Evolutionary conservation across 2,329 filamentous ascomycete genomes (phyloP), one percentile per base, ranked within the genome.

Genomic region (Cyclaneusma minus): DNA sequence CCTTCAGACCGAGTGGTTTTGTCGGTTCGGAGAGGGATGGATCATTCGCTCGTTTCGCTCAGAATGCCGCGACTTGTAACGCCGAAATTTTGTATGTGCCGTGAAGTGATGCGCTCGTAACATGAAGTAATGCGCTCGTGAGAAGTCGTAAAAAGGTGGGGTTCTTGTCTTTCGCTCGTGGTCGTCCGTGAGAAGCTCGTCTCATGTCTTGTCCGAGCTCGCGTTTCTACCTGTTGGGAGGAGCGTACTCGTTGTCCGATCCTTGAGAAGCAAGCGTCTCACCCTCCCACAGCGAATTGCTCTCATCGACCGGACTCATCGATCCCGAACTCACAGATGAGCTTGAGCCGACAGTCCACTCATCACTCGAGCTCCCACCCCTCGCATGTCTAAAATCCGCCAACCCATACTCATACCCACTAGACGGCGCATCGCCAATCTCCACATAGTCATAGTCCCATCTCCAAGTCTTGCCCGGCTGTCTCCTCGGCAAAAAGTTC

Each of bases 371-470:
- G 33, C 55, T 54, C 19, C 45, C 44, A n/a, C 39, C 35, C 16
- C 56, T 17, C 10, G 9, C 21, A 13, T 37, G 30, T 15, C 34
- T 36, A 28, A 41, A 42, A 29, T 46, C 21, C n/a, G 42, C 39
- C 10, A 48, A 36, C n/a, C 40, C 74, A 26, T 66, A 63, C 23
- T 64, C 56, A 35, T 60, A 55, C 17, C 58, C 55, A 16, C 64
- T 64, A 36, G 68, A 64, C 22, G 72, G 55, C 28, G 41, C 41
- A 35, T 91, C 78, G 41, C 87, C 87, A 31, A 76, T 55, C 56
- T 94, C 85, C 33, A 92, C 73, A 40, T 84, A 93, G 43, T 94
- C 85, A 53, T 95, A 94, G 40, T 94, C 81, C 84, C 85, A 95
- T 34, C 87, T 72, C 53, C 80, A 82, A 39, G 67, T 64, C 64